Evolutionary conservation across 1,284 basidiomycete genomes (phyloP).

Genomic region (Austroboletus rostrupii): DNA sequence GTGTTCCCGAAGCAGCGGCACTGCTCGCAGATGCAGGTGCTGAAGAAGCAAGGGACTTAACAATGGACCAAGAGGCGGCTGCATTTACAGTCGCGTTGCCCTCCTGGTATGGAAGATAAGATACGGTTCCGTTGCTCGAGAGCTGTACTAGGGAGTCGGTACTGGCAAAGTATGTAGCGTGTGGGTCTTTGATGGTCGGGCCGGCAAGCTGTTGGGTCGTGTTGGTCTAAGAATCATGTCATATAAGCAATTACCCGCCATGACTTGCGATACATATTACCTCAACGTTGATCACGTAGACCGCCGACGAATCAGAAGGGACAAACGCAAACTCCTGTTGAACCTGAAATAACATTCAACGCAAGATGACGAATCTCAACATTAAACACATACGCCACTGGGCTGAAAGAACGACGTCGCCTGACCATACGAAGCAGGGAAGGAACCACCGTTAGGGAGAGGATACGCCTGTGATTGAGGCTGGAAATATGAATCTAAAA

Average conservation of each 20-base stretch:
- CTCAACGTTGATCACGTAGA: slow-evolving; percentile 78
- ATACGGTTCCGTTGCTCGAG: slow-evolving; percentile 60
- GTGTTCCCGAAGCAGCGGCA: slow-evolving; percentile 17
- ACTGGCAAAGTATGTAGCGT: slow-evolving; percentile 71
- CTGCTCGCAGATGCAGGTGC: slow-evolving; percentile 28
- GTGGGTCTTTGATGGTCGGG: slow-evolving; percentile 63
- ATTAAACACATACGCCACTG: slow-evolving; percentile 38
- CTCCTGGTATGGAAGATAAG: slow-evolving; percentile 62
- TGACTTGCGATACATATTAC: slow-evolving; percentile 29
- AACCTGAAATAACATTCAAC: slow-evolving; percentile 38
- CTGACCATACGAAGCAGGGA: slow-evolving; percentile 76
- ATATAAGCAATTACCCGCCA: slow-evolving; percentile 5
- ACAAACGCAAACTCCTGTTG: slow-evolving; percentile 83
- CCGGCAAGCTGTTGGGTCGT: slow-evolving; percentile 69
- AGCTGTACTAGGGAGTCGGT: slow-evolving; percentile 74
- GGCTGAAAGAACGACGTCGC: slow-evolving; percentile 72
- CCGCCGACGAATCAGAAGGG: slow-evolving; percentile 74
- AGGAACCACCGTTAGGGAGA: slow-evolving; percentile 43
- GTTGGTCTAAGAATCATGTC: slow-evolving; percentile 50
- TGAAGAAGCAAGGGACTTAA: slow-evolving; percentile 35
- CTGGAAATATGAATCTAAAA: slow-evolving; percentile 75
- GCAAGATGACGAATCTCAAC: background rate
- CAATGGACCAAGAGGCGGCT: slow-evolving; percentile 46
- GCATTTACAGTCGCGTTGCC: slow-evolving; percentile 43
- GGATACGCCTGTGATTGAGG: slow-evolving; percentile 67